A percentile compares a stretch with the other conserved stretches of the same genome.
phyloP scores from a whole-genome alignment of 371 early-diverging fungal species.

The Syncephalis plumigaleata region DNA sequence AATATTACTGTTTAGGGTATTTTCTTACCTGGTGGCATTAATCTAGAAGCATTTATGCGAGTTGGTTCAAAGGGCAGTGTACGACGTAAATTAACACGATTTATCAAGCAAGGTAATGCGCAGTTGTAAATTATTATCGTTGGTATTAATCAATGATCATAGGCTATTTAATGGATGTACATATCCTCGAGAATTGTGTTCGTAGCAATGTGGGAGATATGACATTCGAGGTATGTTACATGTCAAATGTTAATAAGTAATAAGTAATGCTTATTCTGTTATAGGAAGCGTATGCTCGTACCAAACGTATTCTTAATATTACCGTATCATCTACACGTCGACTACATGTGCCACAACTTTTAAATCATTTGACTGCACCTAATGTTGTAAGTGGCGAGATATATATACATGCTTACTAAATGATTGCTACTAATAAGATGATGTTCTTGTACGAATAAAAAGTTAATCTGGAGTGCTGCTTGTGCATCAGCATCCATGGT shows the following conservation, averaged over 20 bases:
- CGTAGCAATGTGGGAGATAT: slow-evolving; percentile 45
- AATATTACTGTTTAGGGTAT: slow-evolving; percentile 17
- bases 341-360: slow-evolving; percentile 45
- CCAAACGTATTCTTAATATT: slow-evolving; percentile 50
- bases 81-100: slow-evolving; percentile 33
- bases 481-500: slow-evolving; percentile 42
- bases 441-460: neutral
- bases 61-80: slow-evolving; percentile 29
- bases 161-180: slow-evolving; percentile 54
- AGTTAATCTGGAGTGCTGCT: slow-evolving; percentile 58
- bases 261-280: neutral
- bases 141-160: neutral
- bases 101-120: slow-evolving; percentile 41
- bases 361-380: slow-evolving; percentile 57
- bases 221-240: slow-evolving; percentile 34
- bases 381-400: slow-evolving; percentile 33
- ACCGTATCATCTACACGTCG: slow-evolving; percentile 45
- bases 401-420: neutral
- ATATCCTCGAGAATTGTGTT: slow-evolving; percentile 46
- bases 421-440: neutral
- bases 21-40: slow-evolving; percentile 37
- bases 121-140: neutral
- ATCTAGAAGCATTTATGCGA: slow-evolving; percentile 38
- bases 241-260: neutral
- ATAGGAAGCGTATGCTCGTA: slow-evolving; percentile 41